Evolutionary conservation across 2,329 filamentous ascomycete species (phyloP).

Genomic region (Trichoderma atrobrunneum): DNA sequence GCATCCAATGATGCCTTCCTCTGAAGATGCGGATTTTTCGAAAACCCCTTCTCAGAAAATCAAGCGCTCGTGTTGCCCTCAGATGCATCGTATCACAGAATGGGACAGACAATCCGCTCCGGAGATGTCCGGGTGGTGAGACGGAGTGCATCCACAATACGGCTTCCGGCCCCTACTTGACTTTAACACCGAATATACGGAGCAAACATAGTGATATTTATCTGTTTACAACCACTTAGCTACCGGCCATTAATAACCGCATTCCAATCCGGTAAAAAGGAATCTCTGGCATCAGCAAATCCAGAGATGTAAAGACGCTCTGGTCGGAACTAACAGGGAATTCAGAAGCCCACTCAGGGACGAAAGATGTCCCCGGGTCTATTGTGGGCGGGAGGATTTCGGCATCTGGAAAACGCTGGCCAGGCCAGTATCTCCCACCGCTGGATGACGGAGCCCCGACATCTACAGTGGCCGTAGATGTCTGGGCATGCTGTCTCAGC

Average conservation of each 20-base stretch:
- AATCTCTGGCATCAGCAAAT: background rate
- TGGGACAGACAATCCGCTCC: background rate
- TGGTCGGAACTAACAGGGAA: background rate
- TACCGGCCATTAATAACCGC: background rate
- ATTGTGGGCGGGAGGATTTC: background rate
- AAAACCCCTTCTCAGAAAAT: background rate
- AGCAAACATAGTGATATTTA: background rate
- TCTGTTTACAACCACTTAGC: background rate
- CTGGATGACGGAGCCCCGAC: background rate
- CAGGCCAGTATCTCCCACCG: background rate
- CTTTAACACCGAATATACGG: background rate
- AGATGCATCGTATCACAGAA: background rate
- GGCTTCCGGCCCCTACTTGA: background rate
- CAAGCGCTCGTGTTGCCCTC: background rate
- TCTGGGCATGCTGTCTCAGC: background rate
- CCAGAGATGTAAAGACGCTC: background rate
- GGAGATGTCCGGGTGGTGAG: background rate
- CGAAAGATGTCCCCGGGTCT: background rate
- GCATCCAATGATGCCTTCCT: background rate
- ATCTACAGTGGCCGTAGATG: background rate
- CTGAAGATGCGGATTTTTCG: background rate
- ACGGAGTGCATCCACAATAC: background rate
- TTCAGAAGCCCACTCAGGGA: background rate
- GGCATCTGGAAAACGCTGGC: background rate
- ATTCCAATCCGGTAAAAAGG: background rate